These are phyloP conservation scores for Sordariomycetes sp. DNA, from an alignment of 2,329 filamentous ascomycete genomes.

Conservation along the genomic window DNA sequence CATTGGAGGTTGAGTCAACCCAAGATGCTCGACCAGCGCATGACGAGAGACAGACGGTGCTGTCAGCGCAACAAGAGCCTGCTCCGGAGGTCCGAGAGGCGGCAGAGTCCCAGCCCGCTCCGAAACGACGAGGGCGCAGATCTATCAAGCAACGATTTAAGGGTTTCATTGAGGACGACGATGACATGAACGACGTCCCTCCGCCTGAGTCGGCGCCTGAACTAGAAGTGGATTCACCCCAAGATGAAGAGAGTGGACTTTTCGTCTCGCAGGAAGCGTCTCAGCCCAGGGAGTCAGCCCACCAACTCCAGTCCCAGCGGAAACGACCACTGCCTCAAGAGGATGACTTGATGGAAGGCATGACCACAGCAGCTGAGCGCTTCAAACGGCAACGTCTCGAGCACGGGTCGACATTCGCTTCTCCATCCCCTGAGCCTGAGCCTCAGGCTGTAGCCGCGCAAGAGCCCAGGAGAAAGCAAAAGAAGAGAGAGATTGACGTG, in stretches of 20 bases:
- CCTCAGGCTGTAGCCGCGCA: slow-evolving; percentile 9
- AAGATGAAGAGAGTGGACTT: slow-evolving; percentile 34
- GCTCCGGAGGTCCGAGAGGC: slow-evolving; percentile 8
- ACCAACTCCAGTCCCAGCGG: slow-evolving; percentile 19
- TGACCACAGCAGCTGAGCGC: slow-evolving; percentile 68
- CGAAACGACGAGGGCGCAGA: slow-evolving; percentile 10
- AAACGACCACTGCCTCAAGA: slow-evolving; percentile 37
- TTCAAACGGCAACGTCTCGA: slow-evolving; percentile 71
- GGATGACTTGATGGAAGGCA: slow-evolving; percentile 56
- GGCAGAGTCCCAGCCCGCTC: slow-evolving; percentile 12
- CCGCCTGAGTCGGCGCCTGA: slow-evolving; percentile 5
- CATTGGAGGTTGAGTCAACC: slow-evolving; percentile 43
- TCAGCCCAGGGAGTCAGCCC: slow-evolving; percentile 10
- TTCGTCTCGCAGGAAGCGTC: slow-evolving; percentile 45
- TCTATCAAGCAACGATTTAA: slow-evolving; percentile 54
- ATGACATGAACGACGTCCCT: slow-evolving; percentile 18
- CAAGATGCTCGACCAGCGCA: slow-evolving; percentile 5
- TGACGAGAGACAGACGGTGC: neutral
- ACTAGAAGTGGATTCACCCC: slow-evolving; percentile 4
- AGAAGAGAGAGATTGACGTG: slow-evolving; percentile 58
- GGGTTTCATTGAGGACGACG: slow-evolving; percentile 49
- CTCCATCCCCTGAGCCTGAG: slow-evolving; percentile 15
- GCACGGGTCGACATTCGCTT: slow-evolving; percentile 37
- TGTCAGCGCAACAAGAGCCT: slow-evolving; percentile 5
- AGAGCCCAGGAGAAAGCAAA: slow-evolving; percentile 31